phyloP scores from a whole-genome alignment of 164 flowering plant species.

The Warburgia ugandensis region DNA sequence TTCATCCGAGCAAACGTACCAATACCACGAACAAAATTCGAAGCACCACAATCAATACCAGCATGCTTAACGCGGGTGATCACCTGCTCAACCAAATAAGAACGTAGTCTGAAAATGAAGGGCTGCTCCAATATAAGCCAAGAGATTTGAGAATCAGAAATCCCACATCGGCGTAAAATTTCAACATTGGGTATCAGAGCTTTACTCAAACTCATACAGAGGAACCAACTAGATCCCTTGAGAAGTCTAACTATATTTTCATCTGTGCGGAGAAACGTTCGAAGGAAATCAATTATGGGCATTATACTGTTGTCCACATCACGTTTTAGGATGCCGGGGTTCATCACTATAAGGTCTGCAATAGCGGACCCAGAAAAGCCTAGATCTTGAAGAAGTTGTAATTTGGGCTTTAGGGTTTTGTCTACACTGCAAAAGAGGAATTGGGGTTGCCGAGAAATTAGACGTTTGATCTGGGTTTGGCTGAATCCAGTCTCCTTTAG shows the following conservation, averaged over 20 bases:
- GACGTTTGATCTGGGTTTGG: background rate
- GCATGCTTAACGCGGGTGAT: background rate
- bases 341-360: background rate
- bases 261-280: no score
- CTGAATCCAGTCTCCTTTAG: background rate
- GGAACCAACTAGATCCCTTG: no score
- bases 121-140: no score
- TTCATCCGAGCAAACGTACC: background rate
- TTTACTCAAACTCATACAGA: background rate
- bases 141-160: no score
- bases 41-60: conserved; percentile 5
- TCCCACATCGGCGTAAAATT: background rate
- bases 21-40: conserved; percentile 1
- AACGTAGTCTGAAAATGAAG: no score
- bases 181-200: background rate
- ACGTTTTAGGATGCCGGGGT: background rate
- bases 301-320: no score
- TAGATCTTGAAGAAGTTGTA: conserved; percentile 2
- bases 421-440: background rate
- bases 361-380: conserved; percentile 2
- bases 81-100: background rate
- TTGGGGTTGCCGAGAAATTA: background rate
- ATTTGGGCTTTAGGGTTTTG: no score
- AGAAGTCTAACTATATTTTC: no score
- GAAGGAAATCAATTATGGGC: no score